These are phyloP conservation scores for Crotalaria pallida DNA, from an alignment of 306 rosid genomes.

Conservation along the genomic window DNA sequence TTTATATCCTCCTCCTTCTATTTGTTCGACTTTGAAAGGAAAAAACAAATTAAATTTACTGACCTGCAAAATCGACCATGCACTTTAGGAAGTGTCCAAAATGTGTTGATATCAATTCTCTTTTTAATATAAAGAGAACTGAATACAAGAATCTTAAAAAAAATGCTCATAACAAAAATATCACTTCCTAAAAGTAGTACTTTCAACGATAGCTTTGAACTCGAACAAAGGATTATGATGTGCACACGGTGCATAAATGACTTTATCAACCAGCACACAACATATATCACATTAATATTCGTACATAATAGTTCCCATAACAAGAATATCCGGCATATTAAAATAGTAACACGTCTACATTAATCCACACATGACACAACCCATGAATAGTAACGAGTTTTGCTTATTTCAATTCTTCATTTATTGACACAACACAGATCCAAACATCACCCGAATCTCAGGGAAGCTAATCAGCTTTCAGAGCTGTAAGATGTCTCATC, in stretches of 20 bases:
- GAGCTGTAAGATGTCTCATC: slow-evolving; percentile 70
- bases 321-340: not conserved
- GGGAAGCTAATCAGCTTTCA: slow-evolving; percentile 37
- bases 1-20: no score
- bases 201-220: not conserved
- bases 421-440: not conserved
- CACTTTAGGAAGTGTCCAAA: no score
- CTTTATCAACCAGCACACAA: not conserved
- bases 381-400: not conserved
- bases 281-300: not conserved
- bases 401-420: slow-evolving; percentile 8
- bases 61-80: no score
- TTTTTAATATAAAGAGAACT: no score
- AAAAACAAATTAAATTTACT: no score
- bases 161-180: not conserved
- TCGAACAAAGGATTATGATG: not conserved
- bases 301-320: not conserved
- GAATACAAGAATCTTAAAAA: no score
- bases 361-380: not conserved
- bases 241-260: not conserved
- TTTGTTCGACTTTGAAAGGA: no score
- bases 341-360: not conserved
- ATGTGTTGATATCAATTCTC: no score
- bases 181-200: no score
- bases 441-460: not conserved